phyloP scores from a whole-genome alignment of 2,329 filamentous ascomycete genomes.

The Trichoderma koningiopsis region DNA sequence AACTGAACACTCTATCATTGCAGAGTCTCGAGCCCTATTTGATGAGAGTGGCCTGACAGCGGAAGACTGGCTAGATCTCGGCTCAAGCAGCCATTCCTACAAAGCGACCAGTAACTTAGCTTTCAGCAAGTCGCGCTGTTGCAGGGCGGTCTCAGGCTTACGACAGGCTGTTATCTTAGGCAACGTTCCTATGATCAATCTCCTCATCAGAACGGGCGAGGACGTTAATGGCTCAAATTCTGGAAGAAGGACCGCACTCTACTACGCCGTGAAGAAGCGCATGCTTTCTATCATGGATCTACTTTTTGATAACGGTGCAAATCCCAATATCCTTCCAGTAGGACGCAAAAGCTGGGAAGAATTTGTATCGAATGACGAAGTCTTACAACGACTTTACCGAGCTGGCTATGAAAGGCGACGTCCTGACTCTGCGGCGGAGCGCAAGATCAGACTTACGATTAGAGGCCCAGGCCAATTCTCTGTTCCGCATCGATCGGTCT shows the following conservation, averaged over 20 bases:
- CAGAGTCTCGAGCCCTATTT: not conserved
- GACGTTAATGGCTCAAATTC: not conserved
- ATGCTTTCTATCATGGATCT: constrained; percentile 14
- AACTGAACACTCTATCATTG: not conserved
- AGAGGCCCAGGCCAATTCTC: not conserved
- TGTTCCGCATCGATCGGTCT: not conserved
- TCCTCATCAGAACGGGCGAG: not conserved
- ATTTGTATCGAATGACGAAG: not conserved
- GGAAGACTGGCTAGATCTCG: constrained; percentile 13
- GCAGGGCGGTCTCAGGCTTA: not conserved
- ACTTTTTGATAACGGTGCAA: not conserved
- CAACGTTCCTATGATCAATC: not conserved
- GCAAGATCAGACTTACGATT: not conserved
- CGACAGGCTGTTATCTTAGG: not conserved
- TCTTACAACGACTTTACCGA: not conserved
- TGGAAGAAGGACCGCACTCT: constrained; percentile 7
- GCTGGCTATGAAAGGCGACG: constrained; percentile 2
- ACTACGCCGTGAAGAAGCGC: constrained; percentile 6
- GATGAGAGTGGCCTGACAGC: constrained; percentile 15
- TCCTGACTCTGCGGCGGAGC: not conserved
- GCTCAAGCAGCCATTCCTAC: not conserved
- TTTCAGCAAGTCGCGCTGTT: constrained; percentile 12
- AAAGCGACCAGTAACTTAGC: constrained; percentile 5
- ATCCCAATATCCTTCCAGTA: not conserved
- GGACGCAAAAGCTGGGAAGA: constrained; percentile 12